Conservation (phyloP, 306 rosid species). For the Carpinus fangiana region DNA sequence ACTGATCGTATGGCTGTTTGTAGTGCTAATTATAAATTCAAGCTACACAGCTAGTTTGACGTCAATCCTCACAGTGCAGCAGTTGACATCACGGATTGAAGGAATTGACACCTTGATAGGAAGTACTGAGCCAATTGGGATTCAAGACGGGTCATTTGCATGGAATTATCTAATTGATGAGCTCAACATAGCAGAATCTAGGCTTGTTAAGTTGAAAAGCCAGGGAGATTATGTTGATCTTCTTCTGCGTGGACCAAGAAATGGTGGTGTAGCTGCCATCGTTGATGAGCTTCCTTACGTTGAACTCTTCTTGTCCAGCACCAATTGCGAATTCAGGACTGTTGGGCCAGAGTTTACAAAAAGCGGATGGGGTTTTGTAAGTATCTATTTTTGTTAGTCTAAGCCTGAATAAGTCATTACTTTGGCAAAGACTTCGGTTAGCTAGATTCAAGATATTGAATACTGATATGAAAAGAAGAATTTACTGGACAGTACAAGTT, state of each 20-base stretch:
- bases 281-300: conserved; percentile 91
- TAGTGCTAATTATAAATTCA: conserved; percentile 85
- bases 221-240: conserved; percentile 50
- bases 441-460: background rate
- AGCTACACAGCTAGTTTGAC: conserved; percentile 97
- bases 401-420: conserved; percentile 7
- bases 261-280: conserved; percentile 80
- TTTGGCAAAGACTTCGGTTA: background rate
- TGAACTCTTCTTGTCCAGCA: conserved; percentile 55
- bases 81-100: conserved; percentile 67
- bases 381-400: conserved; percentile 36
- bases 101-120: conserved; percentile 75
- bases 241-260: conserved; percentile 55
- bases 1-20: conserved; percentile 83
- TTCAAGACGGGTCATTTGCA: conserved; percentile 76
- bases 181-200: conserved; percentile 61
- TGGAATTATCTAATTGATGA: conserved; percentile 62
- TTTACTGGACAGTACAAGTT: background rate
- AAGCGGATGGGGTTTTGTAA: conserved; percentile 93
- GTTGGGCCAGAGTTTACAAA: conserved; percentile 87
- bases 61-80: conserved; percentile 79
- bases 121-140: conserved; percentile 65
- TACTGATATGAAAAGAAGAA: background rate
- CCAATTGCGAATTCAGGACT: conserved; percentile 56
- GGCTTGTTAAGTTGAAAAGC: conserved; percentile 55